These are phyloP conservation scores for Coemansia sp. DNA, from an alignment of 371 early-diverging fungal genomes.

Conservation along the genomic window DNA sequence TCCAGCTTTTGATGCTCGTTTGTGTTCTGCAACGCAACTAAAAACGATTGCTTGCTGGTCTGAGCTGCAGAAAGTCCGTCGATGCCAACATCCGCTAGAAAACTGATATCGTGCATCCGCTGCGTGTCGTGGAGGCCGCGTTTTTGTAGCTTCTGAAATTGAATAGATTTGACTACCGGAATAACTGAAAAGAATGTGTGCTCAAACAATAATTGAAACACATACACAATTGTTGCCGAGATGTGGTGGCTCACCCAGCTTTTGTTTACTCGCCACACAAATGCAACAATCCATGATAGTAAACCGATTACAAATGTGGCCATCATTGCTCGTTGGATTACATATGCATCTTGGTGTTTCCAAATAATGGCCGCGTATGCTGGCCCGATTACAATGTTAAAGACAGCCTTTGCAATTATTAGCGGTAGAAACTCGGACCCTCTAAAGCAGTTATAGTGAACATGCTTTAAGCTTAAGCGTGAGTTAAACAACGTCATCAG, in stretches of 20 bases:
- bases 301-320: constrained; percentile 8
- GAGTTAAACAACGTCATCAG: constrained; percentile 17
- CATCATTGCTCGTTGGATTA: constrained; percentile 22
- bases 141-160: constrained; percentile 2
- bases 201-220: constrained; percentile 17
- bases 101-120: neutral
- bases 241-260: constrained; percentile 2
- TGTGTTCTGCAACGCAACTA: constrained; percentile 13
- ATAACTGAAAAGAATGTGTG: constrained; percentile 12
- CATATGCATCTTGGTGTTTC: constrained; percentile 31
- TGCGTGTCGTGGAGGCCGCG: neutral
- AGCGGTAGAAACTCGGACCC: constrained; percentile 11
- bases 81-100: neutral
- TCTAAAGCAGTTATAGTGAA: constrained; percentile 32
- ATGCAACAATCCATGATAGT: constrained; percentile 7
- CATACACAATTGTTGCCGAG: constrained; percentile 9
- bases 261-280: constrained; percentile 20
- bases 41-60: constrained; percentile 12
- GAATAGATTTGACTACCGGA: constrained; percentile 17
- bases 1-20: constrained; percentile 18
- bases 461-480: constrained; percentile 6
- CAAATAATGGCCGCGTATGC: constrained; percentile 19
- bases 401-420: constrained; percentile 5
- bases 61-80: neutral
- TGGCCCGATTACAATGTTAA: constrained; percentile 21